These are phyloP conservation scores for Thermothelomyces thermophilus DNA, from an alignment of 2,329 filamentous ascomycete genomes.

Conservation along the genomic window DNA sequence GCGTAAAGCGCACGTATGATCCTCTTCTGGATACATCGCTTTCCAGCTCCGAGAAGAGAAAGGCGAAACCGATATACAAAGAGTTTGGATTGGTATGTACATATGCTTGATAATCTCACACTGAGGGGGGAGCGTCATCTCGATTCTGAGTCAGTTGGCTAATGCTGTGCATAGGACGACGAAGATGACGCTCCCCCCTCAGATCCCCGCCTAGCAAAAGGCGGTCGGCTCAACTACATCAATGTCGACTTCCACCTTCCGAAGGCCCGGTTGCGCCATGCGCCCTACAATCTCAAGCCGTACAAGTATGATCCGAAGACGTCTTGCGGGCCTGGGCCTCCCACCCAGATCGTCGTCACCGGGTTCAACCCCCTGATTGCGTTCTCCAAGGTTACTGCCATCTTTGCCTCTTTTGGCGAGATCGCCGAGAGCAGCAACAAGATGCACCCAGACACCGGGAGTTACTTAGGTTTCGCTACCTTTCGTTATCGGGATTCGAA, in stretches of 20 bases:
- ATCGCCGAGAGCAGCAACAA: constrained; percentile 89
- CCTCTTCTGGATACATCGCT: constrained; percentile 47
- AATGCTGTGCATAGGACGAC: constrained; percentile 51
- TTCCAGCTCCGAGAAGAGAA: constrained; percentile 47
- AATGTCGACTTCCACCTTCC: constrained; percentile 63
- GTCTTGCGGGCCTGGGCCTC: constrained; percentile 81
- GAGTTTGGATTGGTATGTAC: constrained; percentile 62
- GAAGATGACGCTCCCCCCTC: constrained; percentile 71
- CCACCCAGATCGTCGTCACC: constrained; percentile 86
- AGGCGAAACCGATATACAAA: constrained; percentile 54
- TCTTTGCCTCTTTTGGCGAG: constrained; percentile 77
- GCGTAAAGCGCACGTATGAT: constrained; percentile 56
- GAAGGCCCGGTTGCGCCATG: constrained; percentile 63
- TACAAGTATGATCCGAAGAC: constrained; percentile 77
- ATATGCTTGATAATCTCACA: constrained; percentile 35
- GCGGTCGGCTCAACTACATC: constrained; percentile 60
- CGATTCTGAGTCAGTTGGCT: constrained; percentile 47
- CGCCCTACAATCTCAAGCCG: constrained; percentile 72
- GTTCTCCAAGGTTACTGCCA: constrained; percentile 66
- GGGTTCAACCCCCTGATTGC: constrained; percentile 89
- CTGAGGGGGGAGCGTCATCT: constrained; percentile 55
- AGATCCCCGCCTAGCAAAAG: constrained; percentile 73
- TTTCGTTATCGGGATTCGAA: constrained; percentile 78
- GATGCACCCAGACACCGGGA: constrained; percentile 89
- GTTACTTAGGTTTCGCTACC: constrained; percentile 86